phyloP scores from a whole-genome alignment of 129 eudicot species.

The Erigeron canadensis region DNA sequence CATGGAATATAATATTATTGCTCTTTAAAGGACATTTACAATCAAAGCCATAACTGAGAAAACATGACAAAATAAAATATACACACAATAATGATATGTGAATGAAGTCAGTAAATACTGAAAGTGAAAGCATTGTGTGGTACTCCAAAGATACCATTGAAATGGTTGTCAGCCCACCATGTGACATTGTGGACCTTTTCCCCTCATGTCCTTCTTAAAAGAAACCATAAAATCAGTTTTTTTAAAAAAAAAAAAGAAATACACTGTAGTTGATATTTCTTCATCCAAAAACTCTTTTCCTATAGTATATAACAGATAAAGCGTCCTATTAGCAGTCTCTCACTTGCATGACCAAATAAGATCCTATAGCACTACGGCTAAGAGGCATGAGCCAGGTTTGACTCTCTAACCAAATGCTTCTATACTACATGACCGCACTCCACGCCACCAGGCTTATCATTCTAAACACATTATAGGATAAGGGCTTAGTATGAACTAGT shows the following conservation, averaged over 20 bases:
- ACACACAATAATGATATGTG: conserved; percentile 8
- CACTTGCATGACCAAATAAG: conserved; percentile 1
- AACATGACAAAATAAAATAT: conserved; percentile 39
- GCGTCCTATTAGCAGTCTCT: too few species aligned
- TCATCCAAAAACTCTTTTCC: too few species aligned
- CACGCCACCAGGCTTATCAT: too few species aligned
- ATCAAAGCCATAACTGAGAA: conserved; percentile 43
- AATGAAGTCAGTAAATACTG: conserved; percentile 22
- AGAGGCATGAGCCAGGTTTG: too few species aligned
- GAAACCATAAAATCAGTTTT: conserved; percentile 60
- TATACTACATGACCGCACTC: too few species aligned
- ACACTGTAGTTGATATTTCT: too few species aligned
- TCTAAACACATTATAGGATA: too few species aligned
- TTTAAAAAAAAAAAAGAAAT: too few species aligned
- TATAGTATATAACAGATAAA: too few species aligned
- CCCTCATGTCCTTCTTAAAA: conserved; percentile 54
- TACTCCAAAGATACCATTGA: conserved; percentile 52
- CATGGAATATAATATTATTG: conserved; percentile 23
- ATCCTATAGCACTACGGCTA: too few species aligned
- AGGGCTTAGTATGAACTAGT: too few species aligned
- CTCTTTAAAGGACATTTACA: conserved; percentile 38
- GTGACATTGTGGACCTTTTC: conserved; percentile 68
- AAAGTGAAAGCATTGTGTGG: conserved; percentile 56
- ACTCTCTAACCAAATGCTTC: too few species aligned
- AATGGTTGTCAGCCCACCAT: conserved; percentile 74